A percentile compares a stretch with the other conserved stretches of the same genome.
These are phyloP conservation scores for Perkinsus olseni DNA, from an alignment of 169 alveolate genomes.

Conservation along the genomic window DNA sequence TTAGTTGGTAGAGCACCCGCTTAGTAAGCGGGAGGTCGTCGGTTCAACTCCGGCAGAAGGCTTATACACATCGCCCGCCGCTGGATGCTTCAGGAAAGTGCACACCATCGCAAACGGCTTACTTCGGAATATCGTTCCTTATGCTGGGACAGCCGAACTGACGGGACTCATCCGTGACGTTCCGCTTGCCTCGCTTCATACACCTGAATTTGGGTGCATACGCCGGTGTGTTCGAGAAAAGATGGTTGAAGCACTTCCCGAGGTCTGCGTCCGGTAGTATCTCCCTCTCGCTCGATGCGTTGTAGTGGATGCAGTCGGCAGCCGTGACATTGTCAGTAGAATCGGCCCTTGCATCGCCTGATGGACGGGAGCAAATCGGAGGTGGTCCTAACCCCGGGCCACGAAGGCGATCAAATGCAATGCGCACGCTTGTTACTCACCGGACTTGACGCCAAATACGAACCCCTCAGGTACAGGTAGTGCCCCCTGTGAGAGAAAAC, in stretches of 20 bases:
- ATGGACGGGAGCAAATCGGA: neutral
- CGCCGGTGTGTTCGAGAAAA: neutral
- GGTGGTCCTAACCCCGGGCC: too few species aligned
- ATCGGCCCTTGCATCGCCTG: neutral
- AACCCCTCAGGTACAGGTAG: neutral
- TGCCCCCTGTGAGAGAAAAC: neutral
- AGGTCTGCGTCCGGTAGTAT: neutral
- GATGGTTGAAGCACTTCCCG: neutral
- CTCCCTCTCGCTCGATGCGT: neutral
- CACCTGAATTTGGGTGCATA: neutral
- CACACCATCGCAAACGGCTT: too few species aligned
- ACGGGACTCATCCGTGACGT: neutral
- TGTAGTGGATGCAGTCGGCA: neutral
- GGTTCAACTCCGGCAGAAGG: constrained; percentile 3
- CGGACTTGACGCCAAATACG: neutral
- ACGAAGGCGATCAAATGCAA: too few species aligned
- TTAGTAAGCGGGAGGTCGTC: constrained; percentile 4
- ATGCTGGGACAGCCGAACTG: neutral
- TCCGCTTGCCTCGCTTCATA: neutral
- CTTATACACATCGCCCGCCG: neutral
- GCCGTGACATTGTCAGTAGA: neutral
- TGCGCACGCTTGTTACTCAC: too few species aligned
- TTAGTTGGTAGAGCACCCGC: constrained; percentile 4
- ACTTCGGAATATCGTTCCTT: neutral
- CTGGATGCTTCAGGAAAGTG: too few species aligned